Percentiles rank a stretch among this genome's conserved stretches.
These are phyloP conservation scores for Shiraia bambusicola DNA, from an alignment of 2,329 filamentous ascomycete species.

Conservation along the genomic window DNA sequence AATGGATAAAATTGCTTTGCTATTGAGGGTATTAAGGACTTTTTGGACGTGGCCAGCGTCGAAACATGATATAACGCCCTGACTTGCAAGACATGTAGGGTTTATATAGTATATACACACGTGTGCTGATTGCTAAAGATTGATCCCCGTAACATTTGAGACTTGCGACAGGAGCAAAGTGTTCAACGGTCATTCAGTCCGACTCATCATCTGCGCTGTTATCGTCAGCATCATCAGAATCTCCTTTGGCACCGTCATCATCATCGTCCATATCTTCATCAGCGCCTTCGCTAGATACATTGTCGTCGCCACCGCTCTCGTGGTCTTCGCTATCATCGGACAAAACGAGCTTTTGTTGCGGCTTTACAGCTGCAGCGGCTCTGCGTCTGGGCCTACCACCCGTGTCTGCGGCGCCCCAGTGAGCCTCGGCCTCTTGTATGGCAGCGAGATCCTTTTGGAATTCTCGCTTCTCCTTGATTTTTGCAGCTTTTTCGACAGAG, in stretches of 20 bases:
- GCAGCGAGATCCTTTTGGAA: slow-evolving; percentile 80
- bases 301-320: slow-evolving; percentile 15
- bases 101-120: no score
- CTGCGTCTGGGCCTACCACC: slow-evolving; percentile 33
- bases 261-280: slow-evolving; percentile 11
- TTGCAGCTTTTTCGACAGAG: slow-evolving; percentile 76
- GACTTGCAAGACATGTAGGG: no score
- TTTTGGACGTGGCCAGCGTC: no score
- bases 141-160: no score
- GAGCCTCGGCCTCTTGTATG: slow-evolving; percentile 76
- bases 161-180: no score
- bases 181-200: slow-evolving; percentile 15
- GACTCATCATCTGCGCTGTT: slow-evolving; percentile 22
- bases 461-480: slow-evolving; percentile 87
- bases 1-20: no score
- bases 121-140: no score
- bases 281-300: slow-evolving; percentile 15
- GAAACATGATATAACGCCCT: no score
- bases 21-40: no score
- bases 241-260: slow-evolving; percentile 22
- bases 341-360: slow-evolving; percentile 24
- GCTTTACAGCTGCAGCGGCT: slow-evolving; percentile 15
- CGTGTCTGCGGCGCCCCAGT: slow-evolving; percentile 63
- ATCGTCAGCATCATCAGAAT: slow-evolving; percentile 14
- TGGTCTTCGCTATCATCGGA: slow-evolving; percentile 30